A percentile compares a stretch with the other conserved stretches of the same genome.
phyloP scores from a whole-genome alignment of 345 rosid species.

The Excoecaria agallocha region DNA sequence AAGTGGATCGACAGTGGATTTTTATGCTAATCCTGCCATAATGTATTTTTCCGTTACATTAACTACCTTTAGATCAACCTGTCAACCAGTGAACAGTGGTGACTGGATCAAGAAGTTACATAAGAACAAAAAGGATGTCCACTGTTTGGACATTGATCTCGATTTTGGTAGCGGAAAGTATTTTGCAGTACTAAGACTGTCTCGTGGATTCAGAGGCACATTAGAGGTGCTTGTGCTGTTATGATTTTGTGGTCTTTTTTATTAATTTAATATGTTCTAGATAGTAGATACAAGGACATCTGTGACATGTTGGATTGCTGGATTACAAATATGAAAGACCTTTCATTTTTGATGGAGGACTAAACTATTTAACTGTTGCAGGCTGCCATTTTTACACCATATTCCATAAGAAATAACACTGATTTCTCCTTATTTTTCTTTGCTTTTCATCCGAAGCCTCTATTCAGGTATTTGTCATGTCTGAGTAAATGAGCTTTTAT shows the following conservation, averaged over 20 bases:
- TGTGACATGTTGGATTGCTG: conserved; percentile 17
- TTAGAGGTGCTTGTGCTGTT: conserved; percentile 59
- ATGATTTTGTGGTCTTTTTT: neutral
- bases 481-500: conserved; percentile 23
- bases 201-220: conserved; percentile 77
- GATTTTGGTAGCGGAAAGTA: conserved; percentile 83
- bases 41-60: conserved; percentile 65
- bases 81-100: conserved; percentile 77
- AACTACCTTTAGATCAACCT: conserved; percentile 53
- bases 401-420: conserved; percentile 73
- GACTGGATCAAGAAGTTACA: conserved; percentile 82
- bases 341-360: conserved; percentile 7
- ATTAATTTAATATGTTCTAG: conserved; percentile 9
- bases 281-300: neutral
- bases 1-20: conserved; percentile 65
- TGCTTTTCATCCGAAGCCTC: conserved; percentile 58
- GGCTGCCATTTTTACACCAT: conserved; percentile 71
- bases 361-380: conserved; percentile 39
- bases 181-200: conserved; percentile 69
- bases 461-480: conserved; percentile 48
- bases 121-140: conserved; percentile 53
- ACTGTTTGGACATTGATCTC: conserved; percentile 65
- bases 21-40: conserved; percentile 75
- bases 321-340: neutral
- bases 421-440: conserved; percentile 55